Evolutionary conservation across 805 yeast genomes (phyloP), one percentile per base, ranked within the genome.

Genomic region (Torulaspora maleeae): DNA sequence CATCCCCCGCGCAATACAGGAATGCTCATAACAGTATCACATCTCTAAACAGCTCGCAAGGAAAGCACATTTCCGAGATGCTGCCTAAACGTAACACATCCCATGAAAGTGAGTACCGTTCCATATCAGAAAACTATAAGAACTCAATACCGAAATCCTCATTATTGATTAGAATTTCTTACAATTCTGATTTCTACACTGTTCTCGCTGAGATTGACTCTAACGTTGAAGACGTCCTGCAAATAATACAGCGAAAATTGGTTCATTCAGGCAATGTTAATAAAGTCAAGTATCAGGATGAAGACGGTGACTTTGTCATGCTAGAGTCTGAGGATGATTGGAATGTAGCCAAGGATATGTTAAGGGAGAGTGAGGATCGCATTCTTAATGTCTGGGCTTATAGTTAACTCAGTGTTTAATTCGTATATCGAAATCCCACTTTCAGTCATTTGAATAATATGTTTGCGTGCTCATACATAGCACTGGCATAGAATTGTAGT

Each of bases 221-320:
- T 33, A 56, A 73, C 29, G 74, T 78, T 59, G 68, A 71, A 9
- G 80, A 76, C 36, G 70, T 87, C 45, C 68, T 76, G 37, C 76
- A 71, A 36, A 78, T 79, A 48, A 77, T 87, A 29, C 79, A 77
- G 49, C 73, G 73, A 39, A 80, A 81, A 58, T 61, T 81, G 38
- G 69, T 73, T 36, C 75, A 77, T 41, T 72, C 79, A 44, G 84
- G 82, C 19, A 73, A 64, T 11, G 52, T 70, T 38, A 66, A 69
- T 45, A 71, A 83, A 56, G 73, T 93, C 49, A 82, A 82, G 64
- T 91, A 88, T 62, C 80, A 80, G 61, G 99, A 93, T 65, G 99
- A 93, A 66, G 99, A 93, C 62, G 96, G 95, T 13, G 99, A 93
- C 63, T 83, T 78, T 61, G 95, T 93, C 35, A 80, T 85, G 38